phyloP scores from a whole-genome alignment of 176 grass and related monocot genomes.

The Ananas comosus region DNA sequence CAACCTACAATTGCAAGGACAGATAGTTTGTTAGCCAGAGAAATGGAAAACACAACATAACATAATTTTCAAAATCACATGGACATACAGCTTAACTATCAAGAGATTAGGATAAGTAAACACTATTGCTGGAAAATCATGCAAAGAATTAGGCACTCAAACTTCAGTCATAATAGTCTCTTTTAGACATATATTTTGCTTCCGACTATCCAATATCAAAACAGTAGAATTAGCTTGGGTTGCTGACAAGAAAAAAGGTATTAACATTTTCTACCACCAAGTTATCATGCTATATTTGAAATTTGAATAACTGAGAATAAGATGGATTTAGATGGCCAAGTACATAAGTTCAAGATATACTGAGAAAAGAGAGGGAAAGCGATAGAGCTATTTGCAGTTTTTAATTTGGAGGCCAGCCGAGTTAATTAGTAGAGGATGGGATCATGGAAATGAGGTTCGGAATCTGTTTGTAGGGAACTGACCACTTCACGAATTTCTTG shows the following conservation, averaged over 20 bases:
- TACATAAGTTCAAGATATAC: too few relatives aligned
- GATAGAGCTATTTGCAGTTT: too few relatives aligned
- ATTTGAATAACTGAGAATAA: too few relatives aligned
- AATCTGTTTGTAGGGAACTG: conserved; percentile 17
- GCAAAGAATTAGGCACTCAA: background rate
- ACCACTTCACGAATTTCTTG: conserved; percentile 92
- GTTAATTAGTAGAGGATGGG: too few relatives aligned
- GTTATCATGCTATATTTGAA: too few relatives aligned
- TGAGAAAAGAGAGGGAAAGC: too few relatives aligned
- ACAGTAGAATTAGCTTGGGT: too few relatives aligned
- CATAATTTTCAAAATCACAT: background rate
- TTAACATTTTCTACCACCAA: too few relatives aligned
- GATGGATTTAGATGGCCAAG: too few relatives aligned
- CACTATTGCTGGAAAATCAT: background rate
- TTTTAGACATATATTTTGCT: background rate
- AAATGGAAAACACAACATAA: background rate
- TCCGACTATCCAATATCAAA: background rate
- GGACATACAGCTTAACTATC: background rate
- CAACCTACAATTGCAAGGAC: conserved; percentile 41
- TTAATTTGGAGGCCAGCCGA: too few relatives aligned
- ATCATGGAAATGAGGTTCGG: background rate
- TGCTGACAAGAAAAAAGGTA: too few relatives aligned
- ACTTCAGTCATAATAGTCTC: background rate
- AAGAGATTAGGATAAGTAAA: background rate
- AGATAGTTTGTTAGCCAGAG: background rate